These are phyloP conservation scores for Talaromyces pinophilus DNA, from an alignment of 2,329 filamentous ascomycete species.

Conservation along the genomic window DNA sequence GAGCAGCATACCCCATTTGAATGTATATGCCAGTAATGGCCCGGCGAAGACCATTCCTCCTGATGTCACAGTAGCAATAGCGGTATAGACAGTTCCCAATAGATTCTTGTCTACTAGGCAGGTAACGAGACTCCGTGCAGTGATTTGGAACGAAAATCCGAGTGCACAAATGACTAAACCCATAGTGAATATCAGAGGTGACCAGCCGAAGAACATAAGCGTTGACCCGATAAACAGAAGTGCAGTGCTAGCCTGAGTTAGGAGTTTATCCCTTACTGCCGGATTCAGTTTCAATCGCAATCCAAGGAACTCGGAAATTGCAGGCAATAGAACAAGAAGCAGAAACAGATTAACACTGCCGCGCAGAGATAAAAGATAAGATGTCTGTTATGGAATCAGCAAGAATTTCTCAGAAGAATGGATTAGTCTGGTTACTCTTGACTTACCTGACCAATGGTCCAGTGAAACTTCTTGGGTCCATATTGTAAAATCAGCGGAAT, in stretches of 20 bases:
- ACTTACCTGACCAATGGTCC: constrained; percentile 9
- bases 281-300: constrained; percentile 11
- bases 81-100: constrained; percentile 12
- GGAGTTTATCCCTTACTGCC: constrained; percentile 5
- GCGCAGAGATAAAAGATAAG: constrained; percentile 10
- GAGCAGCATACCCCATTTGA: constrained; percentile 11
- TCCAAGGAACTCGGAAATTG: constrained; percentile 9
- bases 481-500: constrained; percentile 13
- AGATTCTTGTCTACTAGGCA: constrained; percentile 10
- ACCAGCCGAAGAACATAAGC: constrained; percentile 12
- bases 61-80: constrained; percentile 10
- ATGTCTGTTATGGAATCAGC: constrained; percentile 4
- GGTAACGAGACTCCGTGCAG: constrained; percentile 11
- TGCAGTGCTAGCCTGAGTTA: constrained; percentile 9
- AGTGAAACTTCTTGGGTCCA: constrained; percentile 13
- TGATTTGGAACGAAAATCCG: constrained; percentile 12
- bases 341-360: constrained; percentile 13
- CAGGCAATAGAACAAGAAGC: constrained; percentile 10
- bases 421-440: constrained; percentile 4
- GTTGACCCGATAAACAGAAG: constrained; percentile 4
- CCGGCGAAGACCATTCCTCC: constrained; percentile 7
- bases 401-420: constrained; percentile 2
- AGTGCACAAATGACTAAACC: constrained; percentile 12
- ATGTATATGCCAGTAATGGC: constrained; percentile 10
- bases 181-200: constrained; percentile 10